A percentile compares a stretch with the other conserved stretches of the same genome.
These are phyloP conservation scores for Colletotrichum eremochloae DNA, from an alignment of 2,329 filamentous ascomycete genomes.

Conservation along the genomic window DNA sequence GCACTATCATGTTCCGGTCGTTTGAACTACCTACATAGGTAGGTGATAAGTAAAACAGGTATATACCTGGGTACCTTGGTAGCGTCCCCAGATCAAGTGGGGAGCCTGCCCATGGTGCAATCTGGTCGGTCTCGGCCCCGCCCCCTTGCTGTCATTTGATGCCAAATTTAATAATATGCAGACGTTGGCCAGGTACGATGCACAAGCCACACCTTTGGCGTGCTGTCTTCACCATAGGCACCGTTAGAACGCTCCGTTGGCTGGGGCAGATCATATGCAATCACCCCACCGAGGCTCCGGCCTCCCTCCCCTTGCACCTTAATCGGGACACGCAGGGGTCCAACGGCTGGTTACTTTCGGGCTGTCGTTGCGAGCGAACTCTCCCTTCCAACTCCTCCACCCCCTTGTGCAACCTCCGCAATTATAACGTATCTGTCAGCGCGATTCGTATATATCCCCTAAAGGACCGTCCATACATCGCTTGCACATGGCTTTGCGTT, in stretches of 20 bases:
- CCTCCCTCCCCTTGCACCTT: slow-evolving; percentile 37
- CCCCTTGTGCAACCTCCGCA: slow-evolving; percentile 37
- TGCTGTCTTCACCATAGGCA: slow-evolving; percentile 22
- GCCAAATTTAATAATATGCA: slow-evolving; percentile 35
- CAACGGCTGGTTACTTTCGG: slow-evolving; percentile 28
- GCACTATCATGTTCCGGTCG: slow-evolving; percentile 25
- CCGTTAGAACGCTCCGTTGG: slow-evolving; percentile 32
- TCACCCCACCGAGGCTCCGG: slow-evolving; percentile 40
- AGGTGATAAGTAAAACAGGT: neutral
- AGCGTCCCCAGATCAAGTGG: slow-evolving; percentile 19
- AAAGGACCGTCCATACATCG: slow-evolving; percentile 20
- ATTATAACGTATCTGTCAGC: slow-evolving; percentile 27
- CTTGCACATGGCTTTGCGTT: slow-evolving; percentile 28
- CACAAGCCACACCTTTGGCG: slow-evolving; percentile 34
- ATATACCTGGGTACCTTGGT: neutral
- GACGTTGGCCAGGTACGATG: slow-evolving; percentile 26
- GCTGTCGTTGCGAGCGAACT: slow-evolving; percentile 33
- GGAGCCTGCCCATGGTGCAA: slow-evolving; percentile 13
- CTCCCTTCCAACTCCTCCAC: slow-evolving; percentile 21
- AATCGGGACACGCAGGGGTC: slow-evolving; percentile 38
- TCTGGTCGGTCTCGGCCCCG: slow-evolving; percentile 29
- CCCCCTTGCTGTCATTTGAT: slow-evolving; percentile 28
- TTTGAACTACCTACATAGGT: neutral
- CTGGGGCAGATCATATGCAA: slow-evolving; percentile 39
- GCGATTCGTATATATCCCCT: slow-evolving; percentile 40